Evolutionary conservation across 2,329 filamentous ascomycete genomes (phyloP), one percentile per base, ranked within the genome.

Genomic region (Colletotrichum sp.): DNA sequence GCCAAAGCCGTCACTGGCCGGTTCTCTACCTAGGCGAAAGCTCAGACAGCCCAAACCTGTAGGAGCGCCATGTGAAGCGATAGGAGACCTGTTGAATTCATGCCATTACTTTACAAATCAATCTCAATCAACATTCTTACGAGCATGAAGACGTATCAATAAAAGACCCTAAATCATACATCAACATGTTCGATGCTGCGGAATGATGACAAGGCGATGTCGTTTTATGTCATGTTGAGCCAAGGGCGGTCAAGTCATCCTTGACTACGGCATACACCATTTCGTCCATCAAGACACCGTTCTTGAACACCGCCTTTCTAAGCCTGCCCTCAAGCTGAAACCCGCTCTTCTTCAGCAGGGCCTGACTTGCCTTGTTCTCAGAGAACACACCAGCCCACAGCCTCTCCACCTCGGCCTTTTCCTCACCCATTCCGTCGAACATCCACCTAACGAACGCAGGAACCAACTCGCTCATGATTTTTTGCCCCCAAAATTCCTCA

Each of bases 301-400:
- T 67, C 80, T 90, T 91, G 72, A 83, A 82, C 8, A 83, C 79
- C 1, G 87, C 85, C 36, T 83, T 83, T 71, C 88, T 83, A 78
- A 82, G 81, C 32, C 81, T 79, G 1, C 89, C 89, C 80, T 91
- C 89, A 7, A 81, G 78, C 49, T 82, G 76, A 63, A 86, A 90
- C 1, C 88, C 88, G 10, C 79, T 81, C 73, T 85, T 87, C 71
- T 79, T 78, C 65, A 91, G 71, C 24, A 90, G 85, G 55, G 76
- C 81, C 63, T 77, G 78, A 62, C 89, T 90, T 6, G 74, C 86
- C 16, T 60, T 49, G 70, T 91, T 91, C 5, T 68, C 79, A 5
- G 77, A 81, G 66, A 83, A 87, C 2, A 84, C 82, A 3, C 65
- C 32, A 0, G 84, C 88, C 79, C 89, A 85, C 4, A 90, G 64